A percentile compares a stretch with the other conserved stretches of the same genome.
Evolutionary conservation across 2,329 filamentous ascomycete genomes (phyloP).

Genomic region (Geosmithia putterillii): DNA sequence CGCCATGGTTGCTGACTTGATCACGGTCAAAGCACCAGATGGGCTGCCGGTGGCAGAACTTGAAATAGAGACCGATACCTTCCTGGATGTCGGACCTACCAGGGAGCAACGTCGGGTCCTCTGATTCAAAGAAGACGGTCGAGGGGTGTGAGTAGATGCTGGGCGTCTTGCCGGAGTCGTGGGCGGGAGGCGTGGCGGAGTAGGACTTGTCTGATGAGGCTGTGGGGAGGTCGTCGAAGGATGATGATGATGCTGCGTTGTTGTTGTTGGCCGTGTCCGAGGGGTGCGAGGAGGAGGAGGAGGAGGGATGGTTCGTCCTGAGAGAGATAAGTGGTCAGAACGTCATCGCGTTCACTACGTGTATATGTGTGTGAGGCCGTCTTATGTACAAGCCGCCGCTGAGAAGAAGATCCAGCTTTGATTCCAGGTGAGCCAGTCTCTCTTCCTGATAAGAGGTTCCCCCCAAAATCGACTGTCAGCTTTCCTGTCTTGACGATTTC

Average conservation of each 20-base stretch:
- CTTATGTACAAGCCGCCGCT: constrained; percentile 23
- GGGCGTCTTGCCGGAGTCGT: constrained; percentile 1
- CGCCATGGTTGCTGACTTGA: constrained; percentile 20
- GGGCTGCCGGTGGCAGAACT: constrained; percentile 29
- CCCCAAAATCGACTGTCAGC: background rate
- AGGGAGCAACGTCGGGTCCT: constrained; percentile 14
- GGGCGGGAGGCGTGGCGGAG: constrained; percentile 2
- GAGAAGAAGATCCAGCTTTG: constrained; percentile 37
- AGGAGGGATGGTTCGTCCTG: constrained; percentile 13
- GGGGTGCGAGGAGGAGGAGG: background rate
- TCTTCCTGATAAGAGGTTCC: constrained; percentile 24
- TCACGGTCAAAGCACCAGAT: constrained; percentile 33
- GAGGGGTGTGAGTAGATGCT: constrained; percentile 9
- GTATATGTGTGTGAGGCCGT: constrained; percentile 1
- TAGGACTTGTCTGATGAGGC: constrained; percentile 2
- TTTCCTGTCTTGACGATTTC: background rate
- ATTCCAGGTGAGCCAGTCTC: constrained; percentile 35
- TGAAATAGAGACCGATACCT: constrained; percentile 26
- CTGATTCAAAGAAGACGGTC: constrained; percentile 12
- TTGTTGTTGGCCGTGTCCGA: background rate
- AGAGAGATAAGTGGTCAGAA: constrained; percentile 16
- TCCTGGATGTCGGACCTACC: constrained; percentile 17
- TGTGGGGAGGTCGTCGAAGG: background rate
- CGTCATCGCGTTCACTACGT: constrained; percentile 1
- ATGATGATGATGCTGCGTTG: background rate